Evolutionary conservation across 768 basidiomycete genomes (phyloP), one percentile per base, ranked within the genome.

Genomic region (Xanthoconium stramineum): DNA sequence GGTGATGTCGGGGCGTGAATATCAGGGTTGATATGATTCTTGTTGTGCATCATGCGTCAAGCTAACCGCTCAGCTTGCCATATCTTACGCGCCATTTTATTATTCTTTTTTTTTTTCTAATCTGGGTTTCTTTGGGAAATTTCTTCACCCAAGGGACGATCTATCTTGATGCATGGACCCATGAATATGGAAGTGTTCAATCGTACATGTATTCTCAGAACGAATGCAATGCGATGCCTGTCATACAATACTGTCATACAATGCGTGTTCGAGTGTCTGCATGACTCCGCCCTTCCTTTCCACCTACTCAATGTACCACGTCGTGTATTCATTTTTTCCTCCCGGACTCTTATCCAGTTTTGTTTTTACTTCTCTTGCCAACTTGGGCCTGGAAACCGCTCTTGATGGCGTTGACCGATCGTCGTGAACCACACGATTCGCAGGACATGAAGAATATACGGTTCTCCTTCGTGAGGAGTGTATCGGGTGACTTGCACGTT

Each of bases 401-500:
- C 85, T 98, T 98, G 86, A 99, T 96, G 37, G 94, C 79, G 63
- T 91, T 91, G 65, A 99, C 96, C 57, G 92, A 94, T 20, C 95
- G 86, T 65, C 91, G 78, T 63, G 88, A 90, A 3, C 92, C 93
- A 64, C 93, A 96, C 7, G 89, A 89, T 73, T 94, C 89, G 76
- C 92, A 94, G 0, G 91, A 82, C 84, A 92, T 90, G 82, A 99
- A 99, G 81, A 95, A 98, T 70, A 99, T 92, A 75, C 97, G 91
- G 74, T 97, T 97, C 76, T 98, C 95, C 75, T 98, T 99, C 30
- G 89, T 88, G 37, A 99, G 83, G 19, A 97, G 83, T 3, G 97
- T 99, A 72, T 99, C 97, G 44, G 92, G 92, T 1, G 96, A 98
- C 77, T 98, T 99, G 82, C 97, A 99, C 39, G 95, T 98, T 75